Conservation (phyloP, 495 filamentous ascomycete species). For the Xylaria flabelliformis region DNA sequence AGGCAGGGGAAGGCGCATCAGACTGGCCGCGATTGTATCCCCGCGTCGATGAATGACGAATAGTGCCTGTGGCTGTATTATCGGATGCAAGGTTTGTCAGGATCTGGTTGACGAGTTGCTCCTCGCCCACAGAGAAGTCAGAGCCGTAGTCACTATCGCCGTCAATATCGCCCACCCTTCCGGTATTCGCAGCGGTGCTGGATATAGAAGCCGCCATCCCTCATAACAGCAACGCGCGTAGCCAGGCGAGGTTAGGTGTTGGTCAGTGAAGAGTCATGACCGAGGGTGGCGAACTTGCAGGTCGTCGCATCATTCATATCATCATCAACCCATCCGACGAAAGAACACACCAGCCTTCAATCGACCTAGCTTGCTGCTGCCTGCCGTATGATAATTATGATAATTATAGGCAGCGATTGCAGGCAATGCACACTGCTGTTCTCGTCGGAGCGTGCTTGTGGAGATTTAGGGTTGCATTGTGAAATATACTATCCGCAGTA, state of each 20-base stretch:
- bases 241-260: background rate
- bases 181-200: background rate
- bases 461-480: background rate
- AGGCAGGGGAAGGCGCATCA: background rate
- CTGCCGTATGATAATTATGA: background rate
- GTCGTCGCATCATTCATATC: background rate
- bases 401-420: background rate
- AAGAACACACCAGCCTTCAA: background rate
- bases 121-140: constrained; percentile 70
- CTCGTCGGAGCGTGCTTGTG: background rate
- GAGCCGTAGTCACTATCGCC: constrained; percentile 72
- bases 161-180: constrained; percentile 31
- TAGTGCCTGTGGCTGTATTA: background rate
- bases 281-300: background rate
- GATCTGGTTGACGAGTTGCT: constrained; percentile 39
- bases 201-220: constrained; percentile 12
- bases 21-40: background rate
- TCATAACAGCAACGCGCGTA: background rate
- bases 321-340: background rate
- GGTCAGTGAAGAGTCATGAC: constrained; percentile 17
- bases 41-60: background rate
- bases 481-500: background rate
- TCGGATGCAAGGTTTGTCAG: constrained; percentile 24
- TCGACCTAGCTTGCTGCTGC: constrained; percentile 11
- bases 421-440: constrained; percentile 4